These are phyloP conservation scores for Artemisia argyi DNA, from an alignment of 129 eudicot species.

Conservation along the genomic window DNA sequence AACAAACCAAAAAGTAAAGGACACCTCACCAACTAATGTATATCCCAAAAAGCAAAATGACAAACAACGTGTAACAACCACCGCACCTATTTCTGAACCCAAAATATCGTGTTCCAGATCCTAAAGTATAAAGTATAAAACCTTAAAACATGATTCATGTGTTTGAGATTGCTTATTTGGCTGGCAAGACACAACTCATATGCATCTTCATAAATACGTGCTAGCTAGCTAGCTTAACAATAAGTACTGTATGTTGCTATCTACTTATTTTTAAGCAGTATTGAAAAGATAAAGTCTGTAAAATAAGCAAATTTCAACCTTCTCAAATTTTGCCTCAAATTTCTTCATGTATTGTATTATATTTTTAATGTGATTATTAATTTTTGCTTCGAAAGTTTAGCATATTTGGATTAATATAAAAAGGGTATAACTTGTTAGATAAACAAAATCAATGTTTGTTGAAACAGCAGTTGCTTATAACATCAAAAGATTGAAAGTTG, in stretches of 20 bases:
- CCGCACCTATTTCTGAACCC: not conserved
- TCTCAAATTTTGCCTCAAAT: too few species aligned
- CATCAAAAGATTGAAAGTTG: slow-evolving; percentile 15
- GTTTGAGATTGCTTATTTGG: too few species aligned
- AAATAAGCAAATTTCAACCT: too few species aligned
- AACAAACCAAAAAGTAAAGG: slow-evolving; percentile 1
- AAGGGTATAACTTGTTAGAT: not conserved
- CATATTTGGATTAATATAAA: not conserved
- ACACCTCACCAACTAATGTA: slow-evolving; percentile 13
- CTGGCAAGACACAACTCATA: too few species aligned
- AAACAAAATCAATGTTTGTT: not conserved
- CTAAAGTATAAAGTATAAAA: not conserved
- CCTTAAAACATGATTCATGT: too few species aligned
- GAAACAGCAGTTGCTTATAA: not conserved
- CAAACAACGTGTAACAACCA: not conserved
- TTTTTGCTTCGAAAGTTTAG: not conserved
- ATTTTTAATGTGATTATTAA: not conserved
- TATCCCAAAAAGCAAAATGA: not conserved
- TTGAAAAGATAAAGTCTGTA: too few species aligned
- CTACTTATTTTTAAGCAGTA: too few species aligned
- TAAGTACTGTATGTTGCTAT: too few species aligned
- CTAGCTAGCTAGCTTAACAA: too few species aligned
- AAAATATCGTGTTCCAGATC: slow-evolving; percentile 20
- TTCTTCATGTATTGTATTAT: too few species aligned
- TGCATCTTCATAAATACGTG: too few species aligned